These are phyloP conservation scores for Aspergillus sclerotiicarbonarius DNA, from an alignment of 495 filamentous ascomycete genomes.

Conservation along the genomic window DNA sequence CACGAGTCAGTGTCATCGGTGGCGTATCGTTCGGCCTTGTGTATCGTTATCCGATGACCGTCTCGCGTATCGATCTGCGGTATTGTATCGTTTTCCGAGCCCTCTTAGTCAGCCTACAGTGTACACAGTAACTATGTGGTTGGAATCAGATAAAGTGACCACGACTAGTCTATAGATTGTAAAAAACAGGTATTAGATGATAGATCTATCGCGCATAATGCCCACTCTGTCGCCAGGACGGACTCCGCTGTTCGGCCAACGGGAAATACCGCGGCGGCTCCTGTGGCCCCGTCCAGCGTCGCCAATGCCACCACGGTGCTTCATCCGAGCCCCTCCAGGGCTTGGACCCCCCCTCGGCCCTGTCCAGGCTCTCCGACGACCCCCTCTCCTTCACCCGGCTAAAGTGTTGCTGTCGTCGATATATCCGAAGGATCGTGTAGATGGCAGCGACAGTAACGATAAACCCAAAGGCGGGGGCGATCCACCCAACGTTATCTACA, in stretches of 20 bases:
- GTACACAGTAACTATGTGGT: too few relatives aligned
- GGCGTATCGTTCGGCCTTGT: too few relatives aligned
- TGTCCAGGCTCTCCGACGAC: constrained; percentile 26
- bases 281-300: constrained; percentile 25
- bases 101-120: too few relatives aligned
- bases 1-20: not conserved
- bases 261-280: constrained; percentile 31
- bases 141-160: too few relatives aligned
- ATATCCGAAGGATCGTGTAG: constrained; percentile 13
- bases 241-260: constrained; percentile 22
- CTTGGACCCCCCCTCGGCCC: constrained; percentile 24
- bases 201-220: constrained; percentile 1
- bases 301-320: constrained; percentile 40
- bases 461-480: constrained; percentile 13
- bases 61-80: too few relatives aligned
- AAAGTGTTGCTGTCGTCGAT: constrained; percentile 12
- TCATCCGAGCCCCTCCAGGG: constrained; percentile 1
- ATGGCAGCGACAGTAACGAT: constrained; percentile 9
- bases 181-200: too few relatives aligned
- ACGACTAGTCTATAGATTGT: too few relatives aligned
- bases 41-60: too few relatives aligned
- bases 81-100: too few relatives aligned
- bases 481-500: constrained; percentile 14
- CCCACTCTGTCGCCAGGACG: constrained; percentile 4
- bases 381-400: constrained; percentile 14